Conservation (phyloP, 1,284 basidiomycete species). For the Mycosarcoma maydis region DNA sequence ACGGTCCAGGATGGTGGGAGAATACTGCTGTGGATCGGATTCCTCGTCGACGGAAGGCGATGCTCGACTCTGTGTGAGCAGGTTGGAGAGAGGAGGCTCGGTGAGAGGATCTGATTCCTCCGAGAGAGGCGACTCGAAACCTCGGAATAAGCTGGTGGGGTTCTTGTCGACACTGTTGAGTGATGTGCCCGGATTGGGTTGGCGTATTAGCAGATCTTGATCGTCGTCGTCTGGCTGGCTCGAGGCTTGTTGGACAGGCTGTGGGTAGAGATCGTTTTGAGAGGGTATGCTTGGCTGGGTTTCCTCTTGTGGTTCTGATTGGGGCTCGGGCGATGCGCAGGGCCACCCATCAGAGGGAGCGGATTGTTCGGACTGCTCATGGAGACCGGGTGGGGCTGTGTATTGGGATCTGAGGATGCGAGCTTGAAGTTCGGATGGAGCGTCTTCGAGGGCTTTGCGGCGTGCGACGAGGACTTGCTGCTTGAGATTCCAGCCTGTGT, state of each 20-base stretch:
- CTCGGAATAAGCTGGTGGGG: constrained; percentile 12
- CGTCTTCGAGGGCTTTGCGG: constrained; percentile 15
- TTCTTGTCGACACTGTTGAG: constrained; percentile 18
- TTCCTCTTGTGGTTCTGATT: neutral
- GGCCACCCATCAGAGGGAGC: constrained; percentile 36
- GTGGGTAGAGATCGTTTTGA: neutral
- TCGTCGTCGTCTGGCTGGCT: constrained; percentile 9
- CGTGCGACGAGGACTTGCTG: constrained; percentile 16
- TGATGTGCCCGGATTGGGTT: constrained; percentile 15
- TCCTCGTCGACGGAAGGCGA: constrained; percentile 27
- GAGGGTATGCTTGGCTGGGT: neutral
- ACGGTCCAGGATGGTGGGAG: constrained; percentile 7
- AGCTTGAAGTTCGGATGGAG: constrained; percentile 26
- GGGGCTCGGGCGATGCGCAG: constrained; percentile 1
- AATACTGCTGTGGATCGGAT: constrained; percentile 29
- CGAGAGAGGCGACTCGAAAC: constrained; percentile 5
- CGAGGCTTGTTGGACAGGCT: neutral
- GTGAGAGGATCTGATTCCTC: neutral
- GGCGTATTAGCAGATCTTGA: constrained; percentile 22
- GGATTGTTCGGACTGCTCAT: constrained; percentile 26
- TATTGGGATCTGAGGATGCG: constrained; percentile 34
- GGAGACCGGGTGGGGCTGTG: constrained; percentile 18
- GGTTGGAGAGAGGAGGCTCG: neutral
- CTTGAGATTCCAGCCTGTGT: constrained; percentile 35
- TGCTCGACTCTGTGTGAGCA: neutral